Base-by-base conservation (phyloP, 2,329 filamentous ascomycete genomes). In the Arthrinium phaeospermum region DNA sequence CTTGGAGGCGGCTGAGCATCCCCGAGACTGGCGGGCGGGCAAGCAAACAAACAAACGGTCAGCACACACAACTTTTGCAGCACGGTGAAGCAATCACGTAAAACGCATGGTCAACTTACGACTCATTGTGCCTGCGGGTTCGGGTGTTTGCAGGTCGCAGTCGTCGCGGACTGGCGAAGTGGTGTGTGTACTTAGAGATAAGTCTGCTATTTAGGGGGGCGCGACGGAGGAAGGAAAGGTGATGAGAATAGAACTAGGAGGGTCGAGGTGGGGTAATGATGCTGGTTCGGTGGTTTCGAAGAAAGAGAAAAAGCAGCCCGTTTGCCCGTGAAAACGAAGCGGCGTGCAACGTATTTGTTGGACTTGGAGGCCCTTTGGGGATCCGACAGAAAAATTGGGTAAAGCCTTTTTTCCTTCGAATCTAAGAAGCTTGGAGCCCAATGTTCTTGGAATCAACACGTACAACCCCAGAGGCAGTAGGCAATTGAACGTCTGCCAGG, bases 1-100 rank as follows among this genome's bases (percentile, higher is more conserved):
- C 95, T 80, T 97, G 94, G 80, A 98, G 93, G 90, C 96, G 95
- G 86, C 96, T 97, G 79, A 98, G 89, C 94, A 98, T 97, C 81
- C 89, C 93, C 78, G 92, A 87, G 86, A 97, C 95, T 97, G 74
- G 37, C 37, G 37, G 37, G 37, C 37, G 37, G 37, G 37, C 70
- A 53, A 30, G 45, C 73, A 68, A 64, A 71, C 70, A 46, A 71
- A 72, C 53, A 75, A 45, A 72, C 73, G 69, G 64, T 70, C 44
- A 70, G 68, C 68, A 45, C n/a, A 45, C n/a, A 7, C 13, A 22
- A 41, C 13, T 27, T 19, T 22, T 41, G 41, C 57, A 22, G 13
- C n/a, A 22, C 30, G 44, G 19, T 22, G 5, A 68, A 16, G 67
- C 41, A 14, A 47, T 16, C 46, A 12, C 13, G 41, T 24, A 47